Evolutionary conservation across 345 rosid genomes (phyloP).

Genomic region (Odontarrhena argentea): DNA sequence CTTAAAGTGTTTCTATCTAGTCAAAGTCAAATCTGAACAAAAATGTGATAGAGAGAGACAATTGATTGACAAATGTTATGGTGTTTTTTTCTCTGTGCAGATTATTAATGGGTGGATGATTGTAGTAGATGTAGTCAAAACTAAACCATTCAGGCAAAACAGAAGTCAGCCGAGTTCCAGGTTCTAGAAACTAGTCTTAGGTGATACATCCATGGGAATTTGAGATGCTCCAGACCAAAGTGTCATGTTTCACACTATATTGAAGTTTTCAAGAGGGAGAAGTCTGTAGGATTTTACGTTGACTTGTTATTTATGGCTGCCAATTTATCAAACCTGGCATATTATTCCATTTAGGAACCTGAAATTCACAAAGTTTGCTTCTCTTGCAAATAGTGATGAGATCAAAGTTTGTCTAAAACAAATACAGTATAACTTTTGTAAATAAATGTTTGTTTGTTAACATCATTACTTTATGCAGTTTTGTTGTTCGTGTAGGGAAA

Average conservation of each 20-base stretch:
- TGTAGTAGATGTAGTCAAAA: slow-evolving; percentile 88
- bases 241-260: slow-evolving; percentile 14
- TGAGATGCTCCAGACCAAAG: slow-evolving; percentile 10
- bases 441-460: no score
- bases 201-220: slow-evolving; percentile 3
- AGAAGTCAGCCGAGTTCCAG: slow-evolving; percentile 27
- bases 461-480: no score
- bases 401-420: no score
- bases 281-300: slow-evolving; percentile 1
- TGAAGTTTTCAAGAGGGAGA: neutral
- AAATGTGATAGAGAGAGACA: neutral
- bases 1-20: neutral
- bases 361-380: no score
- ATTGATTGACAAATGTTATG: slow-evolving; percentile 24
- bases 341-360: neutral
- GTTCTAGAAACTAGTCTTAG: slow-evolving; percentile 16
- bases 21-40: neutral
- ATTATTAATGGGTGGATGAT: slow-evolving; percentile 99
- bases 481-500: no score
- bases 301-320: neutral
- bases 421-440: no score
- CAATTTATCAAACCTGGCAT: neutral
- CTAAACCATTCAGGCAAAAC: slow-evolving; percentile 50
- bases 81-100: slow-evolving; percentile 44
- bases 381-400: no score